Evolutionary conservation across 2,329 filamentous ascomycete genomes (phyloP).

Genomic region (Diplodia intermedia): DNA sequence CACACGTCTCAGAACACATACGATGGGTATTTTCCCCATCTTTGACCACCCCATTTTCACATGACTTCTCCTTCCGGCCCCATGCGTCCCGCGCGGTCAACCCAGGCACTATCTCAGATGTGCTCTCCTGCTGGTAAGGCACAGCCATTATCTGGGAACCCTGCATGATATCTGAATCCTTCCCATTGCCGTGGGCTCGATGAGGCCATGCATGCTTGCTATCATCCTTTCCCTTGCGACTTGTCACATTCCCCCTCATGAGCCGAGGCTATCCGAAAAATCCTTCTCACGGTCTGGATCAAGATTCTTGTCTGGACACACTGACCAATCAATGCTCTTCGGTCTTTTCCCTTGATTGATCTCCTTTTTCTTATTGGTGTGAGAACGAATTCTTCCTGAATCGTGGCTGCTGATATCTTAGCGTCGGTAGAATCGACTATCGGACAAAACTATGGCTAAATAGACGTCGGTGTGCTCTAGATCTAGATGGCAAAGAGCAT

Average conservation of each 20-base stretch:
- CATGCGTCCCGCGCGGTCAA: neutral
- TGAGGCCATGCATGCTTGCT: neutral
- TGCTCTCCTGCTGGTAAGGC: neutral
- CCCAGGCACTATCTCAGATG: neutral
- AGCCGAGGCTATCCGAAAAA: neutral
- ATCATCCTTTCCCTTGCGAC: neutral
- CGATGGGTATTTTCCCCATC: neutral
- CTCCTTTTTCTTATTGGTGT: neutral
- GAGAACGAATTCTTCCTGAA: neutral
- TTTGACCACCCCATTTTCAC: neutral
- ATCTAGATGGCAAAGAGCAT: too few species aligned
- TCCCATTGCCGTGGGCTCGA: conserved; percentile 1
- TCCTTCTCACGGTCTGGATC: neutral
- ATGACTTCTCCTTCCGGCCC: neutral
- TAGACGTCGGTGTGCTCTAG: too few species aligned
- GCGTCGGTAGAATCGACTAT: too few species aligned
- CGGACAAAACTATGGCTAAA: too few species aligned
- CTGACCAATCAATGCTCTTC: neutral
- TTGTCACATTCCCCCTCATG: neutral
- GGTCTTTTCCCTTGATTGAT: neutral
- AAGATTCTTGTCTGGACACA: neutral
- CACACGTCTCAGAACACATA: conserved; percentile 4
- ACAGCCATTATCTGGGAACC: conserved; percentile 2
- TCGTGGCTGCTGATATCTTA: too few species aligned
- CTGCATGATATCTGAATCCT: conserved; percentile 16